These are phyloP conservation scores for Acmispon strigosus DNA, from an alignment of 306 rosid species.

Conservation along the genomic window DNA sequence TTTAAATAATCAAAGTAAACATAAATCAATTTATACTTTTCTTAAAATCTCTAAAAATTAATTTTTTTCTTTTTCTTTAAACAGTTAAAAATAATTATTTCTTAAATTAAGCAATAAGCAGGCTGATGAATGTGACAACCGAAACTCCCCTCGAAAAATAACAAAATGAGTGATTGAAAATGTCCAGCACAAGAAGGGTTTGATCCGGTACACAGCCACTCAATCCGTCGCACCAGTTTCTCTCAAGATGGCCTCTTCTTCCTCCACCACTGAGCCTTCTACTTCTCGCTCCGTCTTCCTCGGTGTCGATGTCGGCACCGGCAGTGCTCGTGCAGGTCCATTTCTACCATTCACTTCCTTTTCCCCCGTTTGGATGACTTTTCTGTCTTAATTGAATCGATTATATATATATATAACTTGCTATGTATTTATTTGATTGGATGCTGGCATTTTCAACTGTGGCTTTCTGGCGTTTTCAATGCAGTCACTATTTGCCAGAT, in stretches of 20 bases:
- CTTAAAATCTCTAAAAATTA: too few relatives aligned
- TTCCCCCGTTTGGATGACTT: neutral
- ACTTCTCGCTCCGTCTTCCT: constrained; percentile 59
- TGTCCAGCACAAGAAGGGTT: constrained; percentile 27
- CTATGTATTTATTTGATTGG: neutral
- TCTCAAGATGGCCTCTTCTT: constrained; percentile 44
- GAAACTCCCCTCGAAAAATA: too few relatives aligned
- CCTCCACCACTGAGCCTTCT: constrained; percentile 4
- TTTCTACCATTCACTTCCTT: neutral
- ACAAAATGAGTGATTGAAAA: constrained; percentile 1
- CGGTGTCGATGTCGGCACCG: constrained; percentile 94
- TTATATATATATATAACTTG: neutral
- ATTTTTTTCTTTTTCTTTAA: too few relatives aligned
- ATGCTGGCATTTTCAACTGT: neutral
- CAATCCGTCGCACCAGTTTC: constrained; percentile 19
- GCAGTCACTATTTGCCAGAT: too few relatives aligned
- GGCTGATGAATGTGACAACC: too few relatives aligned
- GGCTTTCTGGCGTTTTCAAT: neutral
- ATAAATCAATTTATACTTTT: too few relatives aligned
- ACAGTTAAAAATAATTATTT: too few relatives aligned
- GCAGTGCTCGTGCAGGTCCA: constrained; percentile 93
- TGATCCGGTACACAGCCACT: constrained; percentile 27
- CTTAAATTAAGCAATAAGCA: too few relatives aligned
- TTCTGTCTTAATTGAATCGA: neutral
- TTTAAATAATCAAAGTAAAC: too few relatives aligned